Percentiles rank a stretch among this genome's conserved stretches.
Evolutionary conservation across 495 filamentous ascomycete species (phyloP).

Genomic region (Viridothelium virens): DNA sequence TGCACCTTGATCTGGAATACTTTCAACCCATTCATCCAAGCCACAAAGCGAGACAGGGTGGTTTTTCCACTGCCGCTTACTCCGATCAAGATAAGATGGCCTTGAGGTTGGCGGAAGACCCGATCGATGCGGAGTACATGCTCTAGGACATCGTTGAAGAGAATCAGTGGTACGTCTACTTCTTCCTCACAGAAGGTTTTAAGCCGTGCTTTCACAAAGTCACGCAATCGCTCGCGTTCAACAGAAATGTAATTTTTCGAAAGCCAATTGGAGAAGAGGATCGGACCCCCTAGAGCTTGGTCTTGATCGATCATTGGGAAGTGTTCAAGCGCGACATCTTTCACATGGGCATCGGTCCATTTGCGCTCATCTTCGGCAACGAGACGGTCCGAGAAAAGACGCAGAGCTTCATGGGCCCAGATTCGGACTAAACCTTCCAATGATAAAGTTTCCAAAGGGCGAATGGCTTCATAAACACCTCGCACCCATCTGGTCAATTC

Average conservation of each 20-base stretch:
- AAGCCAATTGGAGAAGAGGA: conserved; percentile 98
- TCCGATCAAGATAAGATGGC: conserved; percentile 95
- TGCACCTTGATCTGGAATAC: conserved; percentile 99
- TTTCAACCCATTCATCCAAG: conserved; percentile 99
- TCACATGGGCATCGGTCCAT: conserved; percentile 84
- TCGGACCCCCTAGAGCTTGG: conserved; percentile 84
- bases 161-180: conserved; percentile 91
- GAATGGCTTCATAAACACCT: conserved; percentile 92
- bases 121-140: conserved; percentile 97
- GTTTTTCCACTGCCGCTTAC: conserved; percentile 98
- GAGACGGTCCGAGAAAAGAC: conserved; percentile 93
- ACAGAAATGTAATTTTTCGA: conserved; percentile 98
- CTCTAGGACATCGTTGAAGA: conserved; percentile 97
- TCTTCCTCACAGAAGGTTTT: conserved; percentile 99
- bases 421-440: conserved; percentile 92
- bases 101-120: conserved; percentile 96
- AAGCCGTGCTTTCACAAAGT: conserved; percentile 94
- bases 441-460: conserved; percentile 76
- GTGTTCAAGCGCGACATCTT: conserved; percentile 74
- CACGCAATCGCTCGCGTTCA: conserved; percentile 83
- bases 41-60: conserved; percentile 92
- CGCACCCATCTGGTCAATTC: conserved; percentile 96
- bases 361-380: conserved; percentile 88
- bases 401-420: conserved; percentile 94
- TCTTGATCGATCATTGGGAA: conserved; percentile 89